A percentile compares a stretch with the other conserved stretches of the same genome.
Evolutionary conservation across 768 basidiomycete genomes (phyloP).

Genomic region (Trametes meyenii): DNA sequence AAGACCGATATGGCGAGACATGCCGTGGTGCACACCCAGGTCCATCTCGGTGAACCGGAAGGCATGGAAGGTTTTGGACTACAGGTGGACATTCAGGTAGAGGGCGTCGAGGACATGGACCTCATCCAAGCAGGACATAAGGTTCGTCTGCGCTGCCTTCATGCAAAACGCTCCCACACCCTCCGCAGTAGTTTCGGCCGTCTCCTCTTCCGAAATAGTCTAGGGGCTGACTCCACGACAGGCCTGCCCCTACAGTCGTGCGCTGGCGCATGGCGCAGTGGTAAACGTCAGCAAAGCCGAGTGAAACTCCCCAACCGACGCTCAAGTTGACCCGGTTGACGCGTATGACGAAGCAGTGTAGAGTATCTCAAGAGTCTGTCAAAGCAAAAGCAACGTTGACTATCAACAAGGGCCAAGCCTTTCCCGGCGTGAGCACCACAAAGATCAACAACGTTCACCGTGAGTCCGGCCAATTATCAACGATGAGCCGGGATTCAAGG

Average conservation of each 20-base stretch:
- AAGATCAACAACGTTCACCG: too few relatives aligned
- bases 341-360: background rate
- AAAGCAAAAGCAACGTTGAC: background rate
- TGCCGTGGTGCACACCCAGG: conserved; percentile 63
- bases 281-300: conserved; percentile 60
- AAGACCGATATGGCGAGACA: conserved; percentile 57
- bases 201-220: background rate
- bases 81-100: conserved; percentile 69
- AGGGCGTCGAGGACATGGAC: conserved; percentile 66
- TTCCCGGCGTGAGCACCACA: background rate
- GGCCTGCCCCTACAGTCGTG: conserved; percentile 74
- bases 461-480: background rate
- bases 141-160: conserved; percentile 41
- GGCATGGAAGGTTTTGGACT: conserved; percentile 65
- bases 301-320: background rate
- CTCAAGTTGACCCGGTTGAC: background rate
- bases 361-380: background rate
- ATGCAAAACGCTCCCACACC: background rate
- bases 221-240: conserved; percentile 30
- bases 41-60: conserved; percentile 64
- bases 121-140: conserved; percentile 70
- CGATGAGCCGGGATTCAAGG: too few relatives aligned
- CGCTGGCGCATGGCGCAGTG: conserved; percentile 56
- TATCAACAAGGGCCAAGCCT: background rate
- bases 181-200: background rate